These are phyloP conservation scores for Cerrena zonata DNA, from an alignment of 1,284 basidiomycete genomes.

Conservation along the genomic window DNA sequence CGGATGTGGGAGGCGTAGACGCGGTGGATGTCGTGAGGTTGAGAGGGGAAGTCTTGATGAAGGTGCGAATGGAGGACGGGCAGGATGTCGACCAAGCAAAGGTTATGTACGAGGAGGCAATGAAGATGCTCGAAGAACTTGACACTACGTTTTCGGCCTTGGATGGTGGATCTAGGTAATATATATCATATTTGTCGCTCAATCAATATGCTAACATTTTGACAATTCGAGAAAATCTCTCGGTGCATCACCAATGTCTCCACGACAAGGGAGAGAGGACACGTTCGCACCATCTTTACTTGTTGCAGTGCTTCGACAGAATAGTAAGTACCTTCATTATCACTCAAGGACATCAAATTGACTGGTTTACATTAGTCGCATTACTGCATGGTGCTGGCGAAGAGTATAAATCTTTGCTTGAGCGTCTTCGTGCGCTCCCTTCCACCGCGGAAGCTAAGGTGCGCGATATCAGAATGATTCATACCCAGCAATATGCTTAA, in stretches of 20 bases:
- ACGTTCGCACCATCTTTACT: conserved; percentile 63
- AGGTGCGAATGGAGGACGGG: conserved; percentile 44
- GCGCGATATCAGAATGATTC: conserved; percentile 9
- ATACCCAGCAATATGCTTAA: no score
- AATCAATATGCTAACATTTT: background rate
- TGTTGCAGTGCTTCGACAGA: conserved; percentile 64
- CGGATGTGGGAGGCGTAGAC: conserved; percentile 46
- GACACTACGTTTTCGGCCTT: conserved; percentile 49
- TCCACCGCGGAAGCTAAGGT: conserved; percentile 56
- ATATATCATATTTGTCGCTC: background rate
- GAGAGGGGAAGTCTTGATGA: conserved; percentile 44
- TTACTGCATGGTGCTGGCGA: conserved; percentile 60
- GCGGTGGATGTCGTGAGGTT: conserved; percentile 59
- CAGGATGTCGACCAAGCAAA: conserved; percentile 42
- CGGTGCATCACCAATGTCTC: conserved; percentile 27
- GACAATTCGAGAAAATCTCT: conserved; percentile 42
- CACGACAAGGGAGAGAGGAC: conserved; percentile 36
- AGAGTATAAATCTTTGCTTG: conserved; percentile 50
- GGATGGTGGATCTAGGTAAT: conserved; percentile 42
- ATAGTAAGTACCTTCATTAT: conserved; percentile 46
- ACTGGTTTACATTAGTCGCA: conserved; percentile 51
- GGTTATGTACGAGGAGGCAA: conserved; percentile 48
- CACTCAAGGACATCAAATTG: conserved; percentile 3
- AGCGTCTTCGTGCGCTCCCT: conserved; percentile 56
- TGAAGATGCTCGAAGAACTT: conserved; percentile 52